Conservation (phyloP, 2,329 filamentous ascomycete species). For the Penicillium sp. region DNA sequence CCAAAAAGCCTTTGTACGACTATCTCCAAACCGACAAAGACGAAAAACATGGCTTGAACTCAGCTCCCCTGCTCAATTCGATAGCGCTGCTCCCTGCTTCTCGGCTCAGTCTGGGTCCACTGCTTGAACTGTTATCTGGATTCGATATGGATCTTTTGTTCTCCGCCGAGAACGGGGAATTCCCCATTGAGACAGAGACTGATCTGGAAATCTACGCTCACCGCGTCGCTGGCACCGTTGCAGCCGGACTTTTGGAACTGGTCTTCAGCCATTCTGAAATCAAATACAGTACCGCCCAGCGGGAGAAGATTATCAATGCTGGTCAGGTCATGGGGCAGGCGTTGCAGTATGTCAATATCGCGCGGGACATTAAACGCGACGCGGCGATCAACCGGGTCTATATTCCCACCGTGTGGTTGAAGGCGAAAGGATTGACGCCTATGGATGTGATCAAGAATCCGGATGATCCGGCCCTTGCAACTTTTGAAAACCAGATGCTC, state of each 20-base stretch:
- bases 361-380: slow-evolving; percentile 70
- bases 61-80: neutral
- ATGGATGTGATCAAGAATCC: slow-evolving; percentile 12
- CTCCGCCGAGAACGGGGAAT: slow-evolving; percentile 32
- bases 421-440: slow-evolving; percentile 52
- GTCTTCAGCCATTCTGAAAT: slow-evolving; percentile 58
- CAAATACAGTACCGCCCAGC: slow-evolving; percentile 30
- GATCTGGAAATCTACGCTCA: slow-evolving; percentile 66
- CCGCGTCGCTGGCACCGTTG: slow-evolving; percentile 73
- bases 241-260: slow-evolving; percentile 67
- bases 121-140: neutral
- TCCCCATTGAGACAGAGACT: slow-evolving; percentile 60
- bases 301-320: slow-evolving; percentile 36
- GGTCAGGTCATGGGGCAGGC: slow-evolving; percentile 64
- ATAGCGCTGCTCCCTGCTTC: neutral
- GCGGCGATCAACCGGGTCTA: slow-evolving; percentile 68
- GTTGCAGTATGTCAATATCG: slow-evolving; percentile 77
- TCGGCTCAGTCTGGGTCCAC: neutral
- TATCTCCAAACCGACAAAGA: slow-evolving; percentile 70
- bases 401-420: slow-evolving; percentile 65
- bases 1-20: slow-evolving; percentile 64
- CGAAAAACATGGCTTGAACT: slow-evolving; percentile 39
- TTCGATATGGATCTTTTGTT: slow-evolving; percentile 44
- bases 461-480: neutral
- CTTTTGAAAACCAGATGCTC: neutral